phyloP scores from a whole-genome alignment of 768 basidiomycete genomes.

The Russula earlei region DNA sequence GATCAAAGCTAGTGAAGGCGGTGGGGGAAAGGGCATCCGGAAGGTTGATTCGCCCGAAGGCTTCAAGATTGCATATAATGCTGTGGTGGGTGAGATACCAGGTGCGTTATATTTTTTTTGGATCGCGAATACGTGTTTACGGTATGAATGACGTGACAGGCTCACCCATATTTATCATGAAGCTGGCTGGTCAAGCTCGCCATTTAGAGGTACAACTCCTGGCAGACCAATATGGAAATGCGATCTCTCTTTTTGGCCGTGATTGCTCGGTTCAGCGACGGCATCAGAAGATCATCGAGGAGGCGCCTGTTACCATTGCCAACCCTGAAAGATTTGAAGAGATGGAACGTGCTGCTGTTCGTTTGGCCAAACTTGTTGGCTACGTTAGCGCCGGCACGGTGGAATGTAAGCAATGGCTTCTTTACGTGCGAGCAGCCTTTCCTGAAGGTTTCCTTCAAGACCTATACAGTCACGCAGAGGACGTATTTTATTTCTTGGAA shows the following conservation, averaged over 20 bases:
- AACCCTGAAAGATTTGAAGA: constrained; percentile 84
- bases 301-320: constrained; percentile 97
- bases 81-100: constrained; percentile 93
- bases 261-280: constrained; percentile 99
- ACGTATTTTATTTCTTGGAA: constrained; percentile 95
- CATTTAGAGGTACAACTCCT: constrained; percentile 97
- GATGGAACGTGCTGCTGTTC: constrained; percentile 99
- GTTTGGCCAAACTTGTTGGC: constrained; percentile 96
- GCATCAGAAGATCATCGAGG: constrained; percentile 99
- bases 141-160: constrained; percentile 36
- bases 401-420: constrained; percentile 55
- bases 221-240: constrained; percentile 98
- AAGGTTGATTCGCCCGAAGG: constrained; percentile 81
- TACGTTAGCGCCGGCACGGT: constrained; percentile 99
- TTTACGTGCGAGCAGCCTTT: constrained; percentile 5
- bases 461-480: constrained; percentile 88
- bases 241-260: constrained; percentile 97
- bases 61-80: constrained; percentile 92
- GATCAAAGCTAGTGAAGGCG: constrained; percentile 99
- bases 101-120: constrained; percentile 41
- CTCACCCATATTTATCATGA: constrained; percentile 99
- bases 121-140: constrained; percentile 1
- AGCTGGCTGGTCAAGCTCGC: constrained; percentile 93
- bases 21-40: constrained; percentile 97
- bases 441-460: constrained; percentile 38